Evolutionary conservation across 768 basidiomycete species (phyloP).

Genomic region (Galerina marginata): DNA sequence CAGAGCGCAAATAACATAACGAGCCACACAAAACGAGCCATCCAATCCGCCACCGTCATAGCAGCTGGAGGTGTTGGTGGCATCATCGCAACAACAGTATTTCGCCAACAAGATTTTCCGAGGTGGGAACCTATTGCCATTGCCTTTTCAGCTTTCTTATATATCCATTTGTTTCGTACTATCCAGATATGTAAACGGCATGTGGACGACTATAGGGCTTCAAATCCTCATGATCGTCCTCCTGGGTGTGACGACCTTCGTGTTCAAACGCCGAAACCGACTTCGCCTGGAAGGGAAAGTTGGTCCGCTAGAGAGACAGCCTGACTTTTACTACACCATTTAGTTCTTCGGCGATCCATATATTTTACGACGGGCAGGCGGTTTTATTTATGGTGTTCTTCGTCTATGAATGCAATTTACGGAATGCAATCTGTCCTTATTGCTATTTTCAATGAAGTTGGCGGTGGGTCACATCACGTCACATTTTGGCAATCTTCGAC

Average conservation of each 20-base stretch:
- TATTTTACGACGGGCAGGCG: too few species aligned
- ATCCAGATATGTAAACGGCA: constrained; percentile 25
- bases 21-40: constrained; percentile 43
- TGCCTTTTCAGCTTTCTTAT: background rate
- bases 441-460: too few species aligned
- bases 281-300: constrained; percentile 23
- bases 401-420: too few species aligned
- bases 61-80: constrained; percentile 45
- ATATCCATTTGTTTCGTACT: background rate
- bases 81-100: constrained; percentile 45
- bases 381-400: too few species aligned
- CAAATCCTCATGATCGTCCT: constrained; percentile 23
- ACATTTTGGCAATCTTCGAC: too few species aligned
- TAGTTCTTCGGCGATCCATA: background rate
- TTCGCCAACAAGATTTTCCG: constrained; percentile 41
- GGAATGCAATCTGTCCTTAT: too few species aligned
- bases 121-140: background rate
- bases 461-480: too few species aligned
- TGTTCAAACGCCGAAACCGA: constrained; percentile 23
- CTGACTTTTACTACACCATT: constrained; percentile 27
- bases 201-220: constrained; percentile 29
- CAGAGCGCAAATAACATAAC: constrained; percentile 44
- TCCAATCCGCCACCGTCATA: constrained; percentile 40
- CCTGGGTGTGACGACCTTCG: constrained; percentile 18
- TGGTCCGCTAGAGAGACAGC: constrained; percentile 25